These are phyloP conservation scores for Blakeslea trispora DNA, from an alignment of 371 early-diverging fungal genomes.

Conservation along the genomic window DNA sequence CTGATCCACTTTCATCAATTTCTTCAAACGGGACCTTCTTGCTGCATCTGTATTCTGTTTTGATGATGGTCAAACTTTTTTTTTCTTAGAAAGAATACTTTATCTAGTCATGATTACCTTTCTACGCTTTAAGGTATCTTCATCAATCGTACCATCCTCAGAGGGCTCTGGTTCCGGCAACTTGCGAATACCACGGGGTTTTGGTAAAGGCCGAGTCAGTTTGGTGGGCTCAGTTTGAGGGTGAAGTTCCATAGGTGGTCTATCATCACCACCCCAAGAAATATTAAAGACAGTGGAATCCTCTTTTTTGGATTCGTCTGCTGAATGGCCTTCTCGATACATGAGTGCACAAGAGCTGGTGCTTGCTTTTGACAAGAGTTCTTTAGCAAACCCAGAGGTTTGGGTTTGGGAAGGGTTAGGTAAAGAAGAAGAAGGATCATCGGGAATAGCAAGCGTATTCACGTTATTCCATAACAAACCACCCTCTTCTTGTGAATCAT, in stretches of 20 bases:
- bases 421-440: slow-evolving; percentile 12
- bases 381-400: neutral
- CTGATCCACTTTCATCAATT: slow-evolving; percentile 77
- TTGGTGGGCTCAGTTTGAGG: slow-evolving; percentile 17
- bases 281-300: slow-evolving; percentile 42
- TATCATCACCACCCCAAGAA: slow-evolving; percentile 53
- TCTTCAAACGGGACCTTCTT: slow-evolving; percentile 87
- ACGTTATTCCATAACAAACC: slow-evolving; percentile 20
- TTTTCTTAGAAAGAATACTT: too few species aligned
- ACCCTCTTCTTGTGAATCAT: neutral
- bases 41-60: slow-evolving; percentile 96
- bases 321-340: neutral
- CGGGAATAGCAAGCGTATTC: slow-evolving; percentile 19
- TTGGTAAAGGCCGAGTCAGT: slow-evolving; percentile 39
- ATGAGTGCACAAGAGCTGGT: neutral
- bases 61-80: too few species aligned
- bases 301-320: neutral
- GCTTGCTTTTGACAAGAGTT: neutral
- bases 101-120: too few species aligned
- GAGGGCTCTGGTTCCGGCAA: slow-evolving; percentile 51
- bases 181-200: slow-evolving; percentile 47
- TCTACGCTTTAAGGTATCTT: slow-evolving; percentile 43
- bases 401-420: neutral
- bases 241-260: slow-evolving; percentile 41
- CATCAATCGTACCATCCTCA: slow-evolving; percentile 48